Evolutionary conservation across 2,329 filamentous ascomycete genomes (phyloP).

Genomic region (Sporothrix brunneoviolacea): DNA sequence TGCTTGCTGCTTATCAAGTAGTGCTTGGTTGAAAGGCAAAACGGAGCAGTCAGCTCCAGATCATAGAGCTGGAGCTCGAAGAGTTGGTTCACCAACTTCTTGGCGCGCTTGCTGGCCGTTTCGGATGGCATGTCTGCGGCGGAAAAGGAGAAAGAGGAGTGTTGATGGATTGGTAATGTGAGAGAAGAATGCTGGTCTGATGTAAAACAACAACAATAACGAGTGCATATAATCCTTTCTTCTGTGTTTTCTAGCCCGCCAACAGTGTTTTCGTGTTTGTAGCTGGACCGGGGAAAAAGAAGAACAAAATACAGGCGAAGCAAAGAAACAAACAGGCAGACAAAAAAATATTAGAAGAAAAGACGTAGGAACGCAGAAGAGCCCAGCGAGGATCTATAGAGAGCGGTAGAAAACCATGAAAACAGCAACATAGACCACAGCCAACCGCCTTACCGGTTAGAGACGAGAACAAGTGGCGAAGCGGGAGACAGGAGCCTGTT

Average conservation of each 20-base stretch:
- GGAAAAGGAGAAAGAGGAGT: background rate
- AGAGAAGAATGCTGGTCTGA: too few relatives aligned
- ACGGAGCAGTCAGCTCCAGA: constrained; percentile 14
- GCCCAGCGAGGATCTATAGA: too few relatives aligned
- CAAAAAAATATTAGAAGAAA: background rate
- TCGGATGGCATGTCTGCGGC: background rate
- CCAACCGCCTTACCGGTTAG: constrained; percentile 3
- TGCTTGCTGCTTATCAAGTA: constrained; percentile 11
- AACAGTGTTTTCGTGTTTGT: background rate
- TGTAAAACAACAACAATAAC: too few relatives aligned
- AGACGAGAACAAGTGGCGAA: background rate
- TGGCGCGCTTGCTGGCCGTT: constrained; percentile 13
- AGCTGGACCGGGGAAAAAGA: too few relatives aligned
- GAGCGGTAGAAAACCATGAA: too few relatives aligned
- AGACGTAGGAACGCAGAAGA: too few relatives aligned
- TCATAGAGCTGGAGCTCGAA: constrained; percentile 15
- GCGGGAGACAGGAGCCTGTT: too few relatives aligned
- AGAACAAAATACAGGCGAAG: background rate
- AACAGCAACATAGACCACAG: background rate
- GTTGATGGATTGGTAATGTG: too few relatives aligned
- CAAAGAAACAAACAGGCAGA: background rate
- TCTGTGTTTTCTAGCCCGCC: too few relatives aligned
- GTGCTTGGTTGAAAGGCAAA: constrained; percentile 14
- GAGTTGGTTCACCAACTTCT: constrained; percentile 11
- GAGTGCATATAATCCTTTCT: too few relatives aligned